A percentile compares a stretch with the other conserved stretches of the same genome.
phyloP scores from a whole-genome alignment of 345 rosid species.

The Bretschneidera sinensis region DNA sequence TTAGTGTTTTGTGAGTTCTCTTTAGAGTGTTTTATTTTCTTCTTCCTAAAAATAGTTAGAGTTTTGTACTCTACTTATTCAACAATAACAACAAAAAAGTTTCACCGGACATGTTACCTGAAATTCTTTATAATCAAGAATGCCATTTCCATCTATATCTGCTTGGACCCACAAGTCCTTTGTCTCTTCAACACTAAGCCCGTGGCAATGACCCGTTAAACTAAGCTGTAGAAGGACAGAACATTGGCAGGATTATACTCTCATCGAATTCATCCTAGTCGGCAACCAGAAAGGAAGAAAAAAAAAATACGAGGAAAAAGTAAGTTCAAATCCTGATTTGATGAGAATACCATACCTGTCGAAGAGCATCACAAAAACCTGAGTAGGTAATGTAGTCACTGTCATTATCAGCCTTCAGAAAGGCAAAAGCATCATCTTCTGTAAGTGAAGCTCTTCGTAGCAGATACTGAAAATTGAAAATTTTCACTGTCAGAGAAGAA shows the following conservation, averaged over 20 bases:
- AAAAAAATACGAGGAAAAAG: not conserved
- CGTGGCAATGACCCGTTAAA: conserved; percentile 63
- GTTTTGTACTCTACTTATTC: too few species aligned
- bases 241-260: not conserved
- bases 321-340: not conserved
- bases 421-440: conserved; percentile 72
- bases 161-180: conserved; percentile 80
- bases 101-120: conserved; percentile 43
- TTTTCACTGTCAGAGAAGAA: conserved; percentile 19
- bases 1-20: too few species aligned
- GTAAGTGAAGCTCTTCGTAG: conserved; percentile 63
- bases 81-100: not conserved
- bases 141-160: conserved; percentile 69
- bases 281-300: conserved; percentile 4
- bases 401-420: conserved; percentile 53
- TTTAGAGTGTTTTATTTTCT: too few species aligned
- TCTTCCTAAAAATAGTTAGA: too few species aligned
- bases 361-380: conserved; percentile 79
- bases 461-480: conserved; percentile 47
- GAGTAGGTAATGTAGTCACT: conserved; percentile 56
- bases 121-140: conserved; percentile 74
- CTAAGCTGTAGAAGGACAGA: conserved; percentile 48
- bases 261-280: not conserved
- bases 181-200: conserved; percentile 69
- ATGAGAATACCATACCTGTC: conserved; percentile 44